Evolutionary conservation across 768 basidiomycete species (phyloP), one percentile per base, ranked within the genome.

Genomic region (Amyloporia xantha): DNA sequence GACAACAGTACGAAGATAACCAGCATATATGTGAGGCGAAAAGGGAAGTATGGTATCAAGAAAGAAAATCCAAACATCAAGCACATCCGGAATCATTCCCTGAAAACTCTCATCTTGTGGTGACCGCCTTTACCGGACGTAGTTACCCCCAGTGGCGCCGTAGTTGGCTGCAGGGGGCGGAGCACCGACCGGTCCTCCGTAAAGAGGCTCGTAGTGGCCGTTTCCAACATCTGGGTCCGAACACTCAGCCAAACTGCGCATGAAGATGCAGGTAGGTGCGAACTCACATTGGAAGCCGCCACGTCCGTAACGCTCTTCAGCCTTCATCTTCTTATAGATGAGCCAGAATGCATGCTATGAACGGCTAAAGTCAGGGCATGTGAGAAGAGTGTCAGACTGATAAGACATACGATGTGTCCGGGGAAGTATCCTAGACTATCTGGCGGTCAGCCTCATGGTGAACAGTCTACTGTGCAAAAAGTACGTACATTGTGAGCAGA

Each of bases 291-390:
- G 65, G 71, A 81, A 92, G 26, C 84, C 84, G 17, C 86, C 88
- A 4, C 62, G 67, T 11, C 91, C 91, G 59, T 88, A 94, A 36
- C 72, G 75, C 58, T 90, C 88, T 58, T 90, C 86, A 0, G 90
- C 91, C 58, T 87, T 75, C 76, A 91, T 91, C 76, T 85, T 86
- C 76, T 76, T 84, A 70, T 91, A 91, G 49, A 92, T 91, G 45
- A 94, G 74, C 86, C 86, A 91, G 70, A 91, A 91, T 1, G 88
- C 86, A 61, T 92, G 89, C 78, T 79, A 45, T 4, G 28, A 38
- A 35, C 25, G 7, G 25, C 20, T 6, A 20, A 28, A 25, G 48
- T 33, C 24, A 33, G 39, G 21, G 6, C 30, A 7, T 33, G 30
- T 15, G 30, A 33, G 9, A 33, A 33, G 10, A 35, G 9, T n/a